Evolutionary conservation across 108 stramenopile species (phyloP), one percentile per base, ranked within the genome.

Genomic region (Cyclotella choctawhatcheeana): DNA sequence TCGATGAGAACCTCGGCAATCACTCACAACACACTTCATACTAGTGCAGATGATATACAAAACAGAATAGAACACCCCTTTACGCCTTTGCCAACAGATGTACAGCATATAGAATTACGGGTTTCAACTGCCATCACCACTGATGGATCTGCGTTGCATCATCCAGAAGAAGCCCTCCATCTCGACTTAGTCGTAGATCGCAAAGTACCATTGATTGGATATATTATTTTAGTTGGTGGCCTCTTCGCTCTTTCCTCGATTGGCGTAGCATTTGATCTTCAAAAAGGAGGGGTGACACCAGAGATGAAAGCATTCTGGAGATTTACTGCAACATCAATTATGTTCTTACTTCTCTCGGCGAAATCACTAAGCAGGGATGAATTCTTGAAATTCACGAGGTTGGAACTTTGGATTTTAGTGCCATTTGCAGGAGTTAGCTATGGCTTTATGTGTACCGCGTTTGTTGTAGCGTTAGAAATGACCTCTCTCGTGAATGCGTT

Each of bases 401-500:
- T 64, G 7, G 79, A 85, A 21, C 44, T 71, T 40, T 86, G 79
- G 73, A 24, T 74, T 31, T 77, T 59, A n/a, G 61, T 88, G 40
- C 52, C 83, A 24, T 52, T 80, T 35, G 74, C 83, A 16, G 75
- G 69, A 12, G 18, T 76, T 0, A 80, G 64, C 54, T 91, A 87
- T 56, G 74, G 54, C n/a, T 64, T 71, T 20, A 56, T 84, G 62
- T 44, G 54, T 26, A 44, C 86, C n/a, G 29, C 68, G 12, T 91
- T 88, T 69, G 82, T 67, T 20, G 37, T 68, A 43, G 58, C 89
- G 3, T 61, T 91, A 20, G 71, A 77, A 10, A 83, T 81, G 58
- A 88, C 89, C 0, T 61, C 87, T 5, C 62, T 91, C 27, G 86
- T 85, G 5, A 91, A 86, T 62, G 87, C 87, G 37, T 76, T 84